phyloP scores from a whole-genome alignment of 306 rosid genomes.

The Lathyrus tuberosus region DNA sequence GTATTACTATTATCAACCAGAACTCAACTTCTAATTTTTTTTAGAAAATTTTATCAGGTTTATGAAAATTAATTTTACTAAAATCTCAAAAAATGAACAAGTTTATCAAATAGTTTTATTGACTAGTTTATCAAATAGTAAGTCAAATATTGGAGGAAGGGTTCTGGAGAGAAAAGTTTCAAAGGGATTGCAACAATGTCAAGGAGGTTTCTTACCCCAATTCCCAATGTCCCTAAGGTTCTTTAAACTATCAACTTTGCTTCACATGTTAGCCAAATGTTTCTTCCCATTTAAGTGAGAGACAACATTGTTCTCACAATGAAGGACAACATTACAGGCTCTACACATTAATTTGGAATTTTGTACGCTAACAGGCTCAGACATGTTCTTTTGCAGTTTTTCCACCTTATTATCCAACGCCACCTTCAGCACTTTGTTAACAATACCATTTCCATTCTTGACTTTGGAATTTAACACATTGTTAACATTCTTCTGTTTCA shows the following conservation, averaged over 20 bases:
- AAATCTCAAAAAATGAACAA: not conserved
- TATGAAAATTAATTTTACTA: not conserved
- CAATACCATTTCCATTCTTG: too few relatives aligned
- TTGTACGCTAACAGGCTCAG: not conserved
- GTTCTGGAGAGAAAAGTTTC: too few relatives aligned
- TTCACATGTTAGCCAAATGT: conserved; percentile 41
- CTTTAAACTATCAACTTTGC: not conserved
- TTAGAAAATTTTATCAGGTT: not conserved
- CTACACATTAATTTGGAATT: conserved; percentile 26
- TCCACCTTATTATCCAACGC: conserved; percentile 19
- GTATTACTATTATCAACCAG: not conserved
- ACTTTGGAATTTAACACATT: too few relatives aligned
- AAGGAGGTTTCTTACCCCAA: conserved; percentile 1
- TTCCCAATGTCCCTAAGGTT: not conserved
- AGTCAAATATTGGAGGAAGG: too few relatives aligned
- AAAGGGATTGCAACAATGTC: not conserved
- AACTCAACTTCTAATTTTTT: not conserved
- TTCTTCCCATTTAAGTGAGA: conserved; percentile 48
- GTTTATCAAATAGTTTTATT: too few relatives aligned
- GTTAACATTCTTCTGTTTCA: too few relatives aligned
- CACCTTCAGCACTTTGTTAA: not conserved
- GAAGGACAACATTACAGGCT: conserved; percentile 42
- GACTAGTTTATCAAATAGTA: too few relatives aligned
- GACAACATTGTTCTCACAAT: conserved; percentile 11
- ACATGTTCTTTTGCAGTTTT: conserved; percentile 18